These are phyloP conservation scores for Paramecium octaurelia DNA, from an alignment of 73 alveolate genomes.

Conservation along the genomic window DNA sequence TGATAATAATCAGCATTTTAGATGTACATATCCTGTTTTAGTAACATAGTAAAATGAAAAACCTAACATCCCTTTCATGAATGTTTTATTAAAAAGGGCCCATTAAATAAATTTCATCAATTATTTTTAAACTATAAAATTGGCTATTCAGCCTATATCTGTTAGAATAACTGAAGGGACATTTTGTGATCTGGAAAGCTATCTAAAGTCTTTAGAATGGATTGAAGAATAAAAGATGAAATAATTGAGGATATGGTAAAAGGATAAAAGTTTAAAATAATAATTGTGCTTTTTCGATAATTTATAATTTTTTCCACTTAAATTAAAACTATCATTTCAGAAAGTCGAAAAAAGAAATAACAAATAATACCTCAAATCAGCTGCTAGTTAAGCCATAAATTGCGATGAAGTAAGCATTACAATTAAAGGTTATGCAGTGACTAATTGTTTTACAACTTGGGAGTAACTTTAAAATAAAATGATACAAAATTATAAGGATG, in stretches of 20 bases:
- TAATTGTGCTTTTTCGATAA: slow-evolving; percentile 4
- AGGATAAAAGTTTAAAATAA: neutral
- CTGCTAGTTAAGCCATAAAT: slow-evolving; percentile 37
- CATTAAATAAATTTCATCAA: neutral
- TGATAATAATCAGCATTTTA: neutral
- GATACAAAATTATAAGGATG: neutral
- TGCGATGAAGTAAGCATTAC: slow-evolving; percentile 29
- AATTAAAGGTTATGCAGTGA: slow-evolving; percentile 4
- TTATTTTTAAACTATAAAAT: neutral
- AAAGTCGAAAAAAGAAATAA: neutral
- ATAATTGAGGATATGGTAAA: neutral
- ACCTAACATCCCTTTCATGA: neutral
- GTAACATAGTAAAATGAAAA: neutral
- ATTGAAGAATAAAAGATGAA: neutral
- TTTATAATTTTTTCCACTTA: neutral
- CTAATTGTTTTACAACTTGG: neutral
- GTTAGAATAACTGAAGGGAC: slow-evolving; percentile 35
- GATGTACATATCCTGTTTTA: slow-evolving; percentile 36
- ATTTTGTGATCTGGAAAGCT: neutral
- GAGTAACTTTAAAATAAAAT: neutral
- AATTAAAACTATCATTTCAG: neutral
- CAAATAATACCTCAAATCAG: slow-evolving; percentile 13
- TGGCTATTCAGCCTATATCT: neutral
- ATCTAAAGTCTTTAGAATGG: neutral
- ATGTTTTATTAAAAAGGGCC: neutral